A percentile compares a stretch with the other conserved stretches of the same genome.
Evolutionary conservation across 2,329 filamentous ascomycete genomes (phyloP).

Genomic region (Sodiomyces alkalinus): DNA sequence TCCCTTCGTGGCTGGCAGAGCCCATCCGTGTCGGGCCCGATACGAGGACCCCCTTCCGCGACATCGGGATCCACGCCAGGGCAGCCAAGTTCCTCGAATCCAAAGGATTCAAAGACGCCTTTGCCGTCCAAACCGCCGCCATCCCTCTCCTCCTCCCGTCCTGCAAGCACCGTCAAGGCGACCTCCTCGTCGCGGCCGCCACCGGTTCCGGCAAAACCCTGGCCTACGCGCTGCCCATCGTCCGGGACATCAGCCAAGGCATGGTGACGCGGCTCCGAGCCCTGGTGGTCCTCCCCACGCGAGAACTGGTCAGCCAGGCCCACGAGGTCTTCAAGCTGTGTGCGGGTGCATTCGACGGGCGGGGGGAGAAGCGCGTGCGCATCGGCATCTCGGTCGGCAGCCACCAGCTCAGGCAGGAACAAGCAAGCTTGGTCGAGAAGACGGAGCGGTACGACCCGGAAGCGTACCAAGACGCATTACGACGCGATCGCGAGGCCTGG

Average conservation of each 20-base stretch:
- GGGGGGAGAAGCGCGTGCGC: conserved; percentile 50
- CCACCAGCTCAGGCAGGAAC: conserved; percentile 54
- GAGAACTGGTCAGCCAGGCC: conserved; percentile 80
- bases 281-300: conserved; percentile 76
- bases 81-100: conserved; percentile 46
- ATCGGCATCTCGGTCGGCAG: conserved; percentile 75
- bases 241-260: conserved; percentile 56
- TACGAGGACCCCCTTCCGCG: conserved; percentile 42
- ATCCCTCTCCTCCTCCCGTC: conserved; percentile 65
- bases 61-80: conserved; percentile 46
- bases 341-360: conserved; percentile 41
- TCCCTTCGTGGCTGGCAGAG: conserved; percentile 67
- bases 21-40: conserved; percentile 55
- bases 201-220: conserved; percentile 95
- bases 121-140: conserved; percentile 67
- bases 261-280: conserved; percentile 55
- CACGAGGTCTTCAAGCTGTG: conserved; percentile 65
- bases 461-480: conserved; percentile 31
- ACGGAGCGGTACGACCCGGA: conserved; percentile 48
- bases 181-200: conserved; percentile 79
- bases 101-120: conserved; percentile 56
- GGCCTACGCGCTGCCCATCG: conserved; percentile 76
- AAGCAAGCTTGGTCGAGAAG: conserved; percentile 29
- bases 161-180: conserved; percentile 46
- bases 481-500: conserved; percentile 20